phyloP scores from a whole-genome alignment of 2,329 filamentous ascomycete species.

The Xylariomycetidae sp. region DNA sequence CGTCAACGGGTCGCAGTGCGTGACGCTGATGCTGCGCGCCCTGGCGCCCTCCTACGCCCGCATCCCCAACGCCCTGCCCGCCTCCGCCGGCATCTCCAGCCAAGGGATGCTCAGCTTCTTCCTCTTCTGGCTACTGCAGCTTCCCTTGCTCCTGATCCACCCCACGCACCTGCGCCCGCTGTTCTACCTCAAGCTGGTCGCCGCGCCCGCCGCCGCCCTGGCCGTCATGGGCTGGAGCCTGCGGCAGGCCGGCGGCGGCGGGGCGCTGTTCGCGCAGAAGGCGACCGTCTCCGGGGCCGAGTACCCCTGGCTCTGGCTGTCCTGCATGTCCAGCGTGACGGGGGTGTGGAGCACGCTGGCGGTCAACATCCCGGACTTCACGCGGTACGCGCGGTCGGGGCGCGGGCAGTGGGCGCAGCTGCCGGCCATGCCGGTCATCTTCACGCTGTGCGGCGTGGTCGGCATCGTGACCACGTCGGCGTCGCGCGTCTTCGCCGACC shows the following conservation, averaged over 20 bases:
- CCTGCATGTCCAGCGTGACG: conserved; percentile 39
- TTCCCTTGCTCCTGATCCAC: conserved; percentile 26
- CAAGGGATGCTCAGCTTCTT: conserved; percentile 45
- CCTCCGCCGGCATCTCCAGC: conserved; percentile 45
- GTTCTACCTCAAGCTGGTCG: conserved; percentile 43
- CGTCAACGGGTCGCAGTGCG: conserved; percentile 35
- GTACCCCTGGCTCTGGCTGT: conserved; percentile 47
- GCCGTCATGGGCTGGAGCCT: conserved; percentile 59
- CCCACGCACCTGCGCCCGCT: conserved; percentile 32
- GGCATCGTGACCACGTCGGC: conserved; percentile 55
- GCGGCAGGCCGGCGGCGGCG: conserved; percentile 47
- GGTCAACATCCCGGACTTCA: conserved; percentile 51
- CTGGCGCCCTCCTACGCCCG: conserved; percentile 50
- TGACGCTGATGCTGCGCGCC: conserved; percentile 36
- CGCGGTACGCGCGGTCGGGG: conserved; percentile 30
- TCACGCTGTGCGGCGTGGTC: conserved; percentile 41
- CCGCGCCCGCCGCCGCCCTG: conserved; percentile 53
- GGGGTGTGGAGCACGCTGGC: conserved; percentile 37
- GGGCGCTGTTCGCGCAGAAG: conserved; percentile 29
- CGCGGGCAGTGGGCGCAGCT: conserved; percentile 35
- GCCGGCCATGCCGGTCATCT: conserved; percentile 40
- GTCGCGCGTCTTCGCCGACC: conserved; percentile 44
- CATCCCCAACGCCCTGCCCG: conserved; percentile 46
- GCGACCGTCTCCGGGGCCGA: conserved; percentile 33
- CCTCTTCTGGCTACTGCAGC: conserved; percentile 42